A percentile compares a stretch with the other conserved stretches of the same genome.
Evolutionary conservation across 139 green algal genomes (phyloP).

Genomic region (Volvox africanus): DNA sequence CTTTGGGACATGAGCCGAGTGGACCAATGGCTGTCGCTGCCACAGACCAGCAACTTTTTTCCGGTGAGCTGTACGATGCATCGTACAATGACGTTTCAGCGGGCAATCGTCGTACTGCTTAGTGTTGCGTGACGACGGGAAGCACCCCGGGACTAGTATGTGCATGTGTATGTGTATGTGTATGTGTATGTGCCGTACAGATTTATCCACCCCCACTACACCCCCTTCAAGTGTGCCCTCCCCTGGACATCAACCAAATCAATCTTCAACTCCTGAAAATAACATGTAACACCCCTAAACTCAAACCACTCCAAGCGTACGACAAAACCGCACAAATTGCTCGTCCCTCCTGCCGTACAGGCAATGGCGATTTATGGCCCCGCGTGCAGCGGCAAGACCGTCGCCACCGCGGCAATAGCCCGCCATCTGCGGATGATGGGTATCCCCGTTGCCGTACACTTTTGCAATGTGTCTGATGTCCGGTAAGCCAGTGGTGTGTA

Average conservation of each 20-base stretch:
- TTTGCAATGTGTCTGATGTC: conserved; percentile 21
- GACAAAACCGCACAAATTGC: too few species aligned
- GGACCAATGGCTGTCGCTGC: conserved; percentile 24
- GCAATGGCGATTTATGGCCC: conserved; percentile 21
- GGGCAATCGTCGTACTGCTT: background rate
- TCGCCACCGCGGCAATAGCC: conserved; percentile 3
- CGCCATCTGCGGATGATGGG: background rate
- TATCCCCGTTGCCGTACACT: conserved; percentile 19
- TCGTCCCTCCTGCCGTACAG: background rate
- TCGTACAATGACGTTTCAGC: background rate
- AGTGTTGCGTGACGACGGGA: background rate
- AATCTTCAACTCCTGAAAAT: too few species aligned
- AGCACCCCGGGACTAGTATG: too few species aligned
- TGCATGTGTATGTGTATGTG: too few species aligned
- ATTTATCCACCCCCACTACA: too few species aligned
- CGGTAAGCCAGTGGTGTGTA: background rate
- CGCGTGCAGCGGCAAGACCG: conserved; percentile 22
- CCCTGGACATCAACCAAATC: too few species aligned
- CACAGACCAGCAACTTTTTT: background rate
- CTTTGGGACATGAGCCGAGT: conserved; percentile 33
- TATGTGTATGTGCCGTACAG: too few species aligned
- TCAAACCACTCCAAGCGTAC: too few species aligned
- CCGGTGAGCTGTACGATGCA: background rate
- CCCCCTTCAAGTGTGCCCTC: too few species aligned
- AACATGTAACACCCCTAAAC: too few species aligned